Base-by-base conservation (phyloP, 83 land plant species). In the Isoetes engelmannii region DNA sequence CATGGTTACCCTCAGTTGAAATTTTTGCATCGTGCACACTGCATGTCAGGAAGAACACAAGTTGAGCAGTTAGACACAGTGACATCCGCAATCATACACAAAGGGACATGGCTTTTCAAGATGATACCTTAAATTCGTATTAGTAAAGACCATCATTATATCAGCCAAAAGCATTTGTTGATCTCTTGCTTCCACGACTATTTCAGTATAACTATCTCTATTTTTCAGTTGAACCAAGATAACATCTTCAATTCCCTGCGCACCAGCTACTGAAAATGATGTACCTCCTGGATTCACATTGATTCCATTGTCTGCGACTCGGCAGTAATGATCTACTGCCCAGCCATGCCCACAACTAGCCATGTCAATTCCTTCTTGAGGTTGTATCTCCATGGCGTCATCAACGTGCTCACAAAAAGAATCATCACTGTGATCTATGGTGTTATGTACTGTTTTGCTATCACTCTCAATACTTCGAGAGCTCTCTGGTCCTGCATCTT, bases 21-120 rank as follows among this genome's bases (percentile, higher is more conserved):
- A 80, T 80, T 46, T 73, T 80, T 50, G 80, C 82, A 47, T 48
- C 50, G 28, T 72, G 67, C 54, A 80, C 80, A 72, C 82, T 80
- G 74, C 65, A 80, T 4, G 15, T 48, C 13, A 15, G 5, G 6
- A 37, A 48, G 65, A 65, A 19, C 44, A 72, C 69, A 13, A 44
- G 65, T 15, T 48, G 17, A 13, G 18, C 19, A 66, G 65, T 19
- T 21, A 7, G 5, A 19, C 67, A 61, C 42, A 21, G 43, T 63
- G 8, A 28, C 48, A 13, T 9, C n/a, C 20, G 1, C 7, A 45
- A n/a, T 21, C 45, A n/a, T 57, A 28, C 15, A 13, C 41, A 20
- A 37, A 19, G 28, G 13, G 56, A 28, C 8, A 57, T 55, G 65
- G 5, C 44, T 4, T 56, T 21, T 5, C 4, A 12, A 59, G 54